phyloP scores from a whole-genome alignment of 192 early-diverging fungal genomes.

The Coemansia sp. region DNA sequence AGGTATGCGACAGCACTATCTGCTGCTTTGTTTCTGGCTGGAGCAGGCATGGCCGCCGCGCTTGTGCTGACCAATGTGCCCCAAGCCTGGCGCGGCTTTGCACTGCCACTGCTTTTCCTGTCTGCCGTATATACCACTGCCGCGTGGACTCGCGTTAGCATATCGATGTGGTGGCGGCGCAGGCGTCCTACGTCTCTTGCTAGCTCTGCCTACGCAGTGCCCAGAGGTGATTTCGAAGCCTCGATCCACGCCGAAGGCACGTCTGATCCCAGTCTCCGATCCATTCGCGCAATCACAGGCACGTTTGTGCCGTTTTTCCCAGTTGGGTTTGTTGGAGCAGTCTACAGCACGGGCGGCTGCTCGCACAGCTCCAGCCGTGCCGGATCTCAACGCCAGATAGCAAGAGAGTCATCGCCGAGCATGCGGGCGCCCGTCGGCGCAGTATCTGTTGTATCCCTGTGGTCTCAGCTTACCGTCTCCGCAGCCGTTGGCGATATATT shows the following conservation, averaged over 20 bases:
- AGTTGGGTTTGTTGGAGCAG: not conserved
- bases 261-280: not conserved
- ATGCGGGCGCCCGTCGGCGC: not conserved
- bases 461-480: constrained; percentile 15
- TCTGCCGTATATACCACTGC: not conserved
- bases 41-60: not conserved
- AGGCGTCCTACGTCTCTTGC: constrained; percentile 18
- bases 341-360: not conserved
- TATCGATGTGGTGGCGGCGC: constrained; percentile 25
- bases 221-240: not conserved
- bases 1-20: not conserved
- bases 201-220: not conserved
- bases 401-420: not conserved
- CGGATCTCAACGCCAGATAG: not conserved
- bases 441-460: constrained; percentile 10
- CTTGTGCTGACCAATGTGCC: constrained; percentile 5
- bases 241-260: not conserved
- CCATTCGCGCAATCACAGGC: constrained; percentile 8
- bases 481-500: not conserved
- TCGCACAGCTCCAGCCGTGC: not conserved
- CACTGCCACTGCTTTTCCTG: constrained; percentile 11
- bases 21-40: not conserved
- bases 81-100: constrained; percentile 24
- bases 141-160: constrained; percentile 27
- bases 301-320: constrained; percentile 1